phyloP scores from a whole-genome alignment of 1,284 basidiomycete genomes.

The Cutaneotrichosporon sp. region DNA sequence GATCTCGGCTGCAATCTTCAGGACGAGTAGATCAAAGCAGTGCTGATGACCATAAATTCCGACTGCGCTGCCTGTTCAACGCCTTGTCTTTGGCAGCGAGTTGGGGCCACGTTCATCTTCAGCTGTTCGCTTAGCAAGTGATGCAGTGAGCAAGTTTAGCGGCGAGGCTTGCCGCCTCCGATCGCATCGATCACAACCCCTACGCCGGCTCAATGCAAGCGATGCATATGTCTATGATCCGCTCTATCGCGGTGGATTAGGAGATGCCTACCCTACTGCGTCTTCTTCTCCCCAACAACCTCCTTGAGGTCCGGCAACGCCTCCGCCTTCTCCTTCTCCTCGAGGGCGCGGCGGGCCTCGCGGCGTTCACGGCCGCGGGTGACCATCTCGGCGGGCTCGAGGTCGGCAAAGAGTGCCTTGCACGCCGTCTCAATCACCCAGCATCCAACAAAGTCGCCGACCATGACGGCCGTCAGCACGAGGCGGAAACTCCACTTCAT shows the following conservation, averaged over 20 bases:
- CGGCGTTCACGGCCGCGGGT: constrained; percentile 76
- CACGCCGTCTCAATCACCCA: constrained; percentile 78
- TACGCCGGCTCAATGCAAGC: constrained; percentile 8
- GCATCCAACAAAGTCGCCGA: constrained; percentile 83
- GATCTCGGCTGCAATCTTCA: too few species aligned
- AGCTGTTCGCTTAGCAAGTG: too few species aligned
- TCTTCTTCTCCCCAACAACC: constrained; percentile 29
- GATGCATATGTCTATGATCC: constrained; percentile 8
- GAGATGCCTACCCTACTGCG: constrained; percentile 16
- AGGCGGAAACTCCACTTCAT: constrained; percentile 78
- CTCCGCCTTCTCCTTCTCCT: constrained; percentile 33
- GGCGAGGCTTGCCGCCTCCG: too few species aligned
- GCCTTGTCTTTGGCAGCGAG: too few species aligned
- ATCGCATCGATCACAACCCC: too few species aligned
- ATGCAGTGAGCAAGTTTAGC: too few species aligned
- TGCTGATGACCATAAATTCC: too few species aligned
- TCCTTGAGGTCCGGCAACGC: constrained; percentile 25
- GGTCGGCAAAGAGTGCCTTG: constrained; percentile 83
- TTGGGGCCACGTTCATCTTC: too few species aligned
- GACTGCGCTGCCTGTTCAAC: too few species aligned
- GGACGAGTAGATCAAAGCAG: too few species aligned
- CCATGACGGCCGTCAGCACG: constrained; percentile 74
- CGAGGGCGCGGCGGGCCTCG: constrained; percentile 54
- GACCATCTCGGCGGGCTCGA: constrained; percentile 81
- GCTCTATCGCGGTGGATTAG: constrained; percentile 1